Conservation (phyloP, 192 early-diverging fungal species). For the Spizellomyces sp. region DNA sequence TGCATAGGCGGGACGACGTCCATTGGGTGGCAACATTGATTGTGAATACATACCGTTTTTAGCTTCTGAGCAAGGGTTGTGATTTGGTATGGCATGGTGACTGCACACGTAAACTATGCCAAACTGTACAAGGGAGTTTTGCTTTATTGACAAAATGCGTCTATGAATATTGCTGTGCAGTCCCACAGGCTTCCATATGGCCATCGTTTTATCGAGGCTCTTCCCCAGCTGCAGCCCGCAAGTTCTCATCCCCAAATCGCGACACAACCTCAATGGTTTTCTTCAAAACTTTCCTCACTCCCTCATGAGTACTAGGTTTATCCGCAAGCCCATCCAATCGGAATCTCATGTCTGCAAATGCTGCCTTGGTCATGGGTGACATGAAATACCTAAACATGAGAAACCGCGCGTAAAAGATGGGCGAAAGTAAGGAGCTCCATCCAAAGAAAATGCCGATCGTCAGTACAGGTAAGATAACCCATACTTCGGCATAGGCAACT, state of each 20-base stretch:
- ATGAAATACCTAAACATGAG: constrained; percentile 73
- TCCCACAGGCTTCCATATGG: no score
- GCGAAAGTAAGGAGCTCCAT: constrained; percentile 56
- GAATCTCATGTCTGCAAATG: constrained; percentile 14
- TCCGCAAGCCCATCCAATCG: constrained; percentile 19
- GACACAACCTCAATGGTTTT: not conserved
- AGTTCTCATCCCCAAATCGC: no score
- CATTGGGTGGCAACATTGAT: no score
- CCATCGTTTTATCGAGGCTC: no score
- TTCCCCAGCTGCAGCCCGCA: no score
- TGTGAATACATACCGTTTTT: no score
- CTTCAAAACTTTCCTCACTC: constrained; percentile 22
- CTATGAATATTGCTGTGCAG: no score
- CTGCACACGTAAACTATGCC: no score
- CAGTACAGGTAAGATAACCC: constrained; percentile 64
- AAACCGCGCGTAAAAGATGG: constrained; percentile 70
- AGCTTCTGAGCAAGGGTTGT: no score
- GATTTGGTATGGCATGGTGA: no score
- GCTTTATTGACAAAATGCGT: no score
- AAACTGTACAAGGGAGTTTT: no score
- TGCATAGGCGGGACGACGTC: not conserved
- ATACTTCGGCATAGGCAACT: constrained; percentile 72
- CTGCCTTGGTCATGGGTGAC: constrained; percentile 49
- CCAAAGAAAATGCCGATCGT: constrained; percentile 51
- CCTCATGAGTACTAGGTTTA: constrained; percentile 26